A percentile compares a stretch with the other conserved stretches of the same genome.
phyloP scores from a whole-genome alignment of 2,329 filamentous ascomycete species.

The Xylariomycetidae sp. region DNA sequence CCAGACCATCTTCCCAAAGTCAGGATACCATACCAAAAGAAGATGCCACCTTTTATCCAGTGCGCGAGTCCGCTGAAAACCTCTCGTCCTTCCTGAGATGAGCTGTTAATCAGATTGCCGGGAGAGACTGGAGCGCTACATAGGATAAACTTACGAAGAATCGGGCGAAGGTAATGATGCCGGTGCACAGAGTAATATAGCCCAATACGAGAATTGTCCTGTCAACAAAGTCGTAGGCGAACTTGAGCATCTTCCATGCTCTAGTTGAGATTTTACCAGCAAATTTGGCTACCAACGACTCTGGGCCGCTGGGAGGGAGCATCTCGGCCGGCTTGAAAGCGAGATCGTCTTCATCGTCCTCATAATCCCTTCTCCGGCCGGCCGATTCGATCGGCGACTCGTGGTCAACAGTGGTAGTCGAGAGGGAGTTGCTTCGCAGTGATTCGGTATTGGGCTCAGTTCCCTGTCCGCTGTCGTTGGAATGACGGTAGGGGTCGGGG shows the following conservation, averaged over 20 bases:
- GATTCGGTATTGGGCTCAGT: constrained; percentile 67
- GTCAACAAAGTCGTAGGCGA: constrained; percentile 66
- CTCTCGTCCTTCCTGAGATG: constrained; percentile 54
- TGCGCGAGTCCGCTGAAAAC: constrained; percentile 87
- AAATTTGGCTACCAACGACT: constrained; percentile 49
- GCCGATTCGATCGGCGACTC: constrained; percentile 35
- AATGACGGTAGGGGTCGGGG: constrained; percentile 48
- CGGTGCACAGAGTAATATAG: constrained; percentile 67
- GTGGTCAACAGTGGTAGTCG: constrained; percentile 49
- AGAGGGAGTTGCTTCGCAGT: constrained; percentile 59
- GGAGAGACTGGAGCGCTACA: too few species aligned
- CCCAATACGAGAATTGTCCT: constrained; percentile 73
- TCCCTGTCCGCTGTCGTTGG: constrained; percentile 69
- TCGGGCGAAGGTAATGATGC: constrained; percentile 72
- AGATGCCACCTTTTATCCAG: constrained; percentile 90
- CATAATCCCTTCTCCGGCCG: constrained; percentile 42
- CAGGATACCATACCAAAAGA: constrained; percentile 87
- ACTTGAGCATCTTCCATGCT: constrained; percentile 52
- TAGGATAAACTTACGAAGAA: constrained; percentile 65
- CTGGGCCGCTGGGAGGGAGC: constrained; percentile 39
- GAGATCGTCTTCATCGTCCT: constrained; percentile 37
- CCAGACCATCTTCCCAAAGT: constrained; percentile 88
- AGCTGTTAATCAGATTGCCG: too few species aligned
- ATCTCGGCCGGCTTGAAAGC: constrained; percentile 39
- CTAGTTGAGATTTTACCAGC: constrained; percentile 51